Conservation (phyloP, 345 rosid genomes). For the Eutrema japonicum region DNA sequence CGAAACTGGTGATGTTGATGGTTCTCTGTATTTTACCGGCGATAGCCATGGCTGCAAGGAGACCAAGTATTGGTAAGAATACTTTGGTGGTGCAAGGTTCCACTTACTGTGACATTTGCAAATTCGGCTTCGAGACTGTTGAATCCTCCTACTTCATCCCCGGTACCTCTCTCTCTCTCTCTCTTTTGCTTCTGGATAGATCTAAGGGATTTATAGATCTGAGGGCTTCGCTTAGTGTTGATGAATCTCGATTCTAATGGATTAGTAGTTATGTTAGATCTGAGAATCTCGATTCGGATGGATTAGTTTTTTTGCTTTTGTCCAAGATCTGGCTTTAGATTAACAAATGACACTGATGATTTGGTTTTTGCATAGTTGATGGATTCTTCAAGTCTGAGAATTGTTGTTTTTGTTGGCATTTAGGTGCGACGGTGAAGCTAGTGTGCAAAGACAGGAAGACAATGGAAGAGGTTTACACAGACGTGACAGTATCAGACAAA, state of each 20-base stretch:
- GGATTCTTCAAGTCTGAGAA: background rate
- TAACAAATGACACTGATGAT: no score
- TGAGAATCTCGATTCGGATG: background rate
- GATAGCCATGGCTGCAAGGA: slow-evolving; percentile 56
- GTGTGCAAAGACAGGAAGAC: slow-evolving; percentile 65
- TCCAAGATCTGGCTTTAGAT: slow-evolving; percentile 22
- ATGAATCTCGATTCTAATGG: background rate
- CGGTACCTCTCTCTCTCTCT: slow-evolving; percentile 43
- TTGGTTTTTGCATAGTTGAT: background rate
- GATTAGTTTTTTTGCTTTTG: background rate
- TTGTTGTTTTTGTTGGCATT: background rate
- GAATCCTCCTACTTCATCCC: slow-evolving; percentile 59
- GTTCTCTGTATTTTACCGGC: slow-evolving; percentile 68
- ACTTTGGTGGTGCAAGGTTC: slow-evolving; percentile 60
- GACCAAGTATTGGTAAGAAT: slow-evolving; percentile 28
- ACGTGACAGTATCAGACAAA: slow-evolving; percentile 56
- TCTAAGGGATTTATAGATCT: slow-evolving; percentile 21
- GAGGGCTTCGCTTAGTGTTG: no score
- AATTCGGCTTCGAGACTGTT: slow-evolving; percentile 81
- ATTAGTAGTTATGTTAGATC: slow-evolving; percentile 13
- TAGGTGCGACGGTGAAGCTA: slow-evolving; percentile 77
- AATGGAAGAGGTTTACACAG: slow-evolving; percentile 50
- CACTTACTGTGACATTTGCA: slow-evolving; percentile 89
- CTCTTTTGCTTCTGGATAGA: background rate
- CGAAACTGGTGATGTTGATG: slow-evolving; percentile 50